Percentiles rank a stretch among this genome's conserved stretches.
phyloP scores from a whole-genome alignment of 306 rosid species.

The Hylodesmum podocarpum region DNA sequence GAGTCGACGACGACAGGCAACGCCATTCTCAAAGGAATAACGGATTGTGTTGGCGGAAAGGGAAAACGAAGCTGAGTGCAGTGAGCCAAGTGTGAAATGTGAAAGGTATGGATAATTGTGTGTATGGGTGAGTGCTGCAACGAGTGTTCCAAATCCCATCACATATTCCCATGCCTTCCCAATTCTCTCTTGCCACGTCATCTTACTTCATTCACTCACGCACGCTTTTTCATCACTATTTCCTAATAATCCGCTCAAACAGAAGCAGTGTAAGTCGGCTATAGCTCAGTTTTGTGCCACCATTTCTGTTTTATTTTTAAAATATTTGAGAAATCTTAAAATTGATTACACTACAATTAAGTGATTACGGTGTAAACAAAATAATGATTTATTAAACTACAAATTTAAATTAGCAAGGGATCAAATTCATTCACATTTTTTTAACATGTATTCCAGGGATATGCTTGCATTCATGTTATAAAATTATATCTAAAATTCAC shows the following conservation, averaged over 20 bases:
- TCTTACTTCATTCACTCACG: neutral
- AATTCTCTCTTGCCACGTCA: slow-evolving; percentile 24
- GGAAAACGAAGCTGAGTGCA: neutral
- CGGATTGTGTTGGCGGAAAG: neutral
- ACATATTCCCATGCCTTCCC: neutral
- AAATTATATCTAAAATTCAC: no score
- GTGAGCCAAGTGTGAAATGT: neutral
- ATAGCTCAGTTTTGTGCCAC: no score
- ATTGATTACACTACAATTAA: no score
- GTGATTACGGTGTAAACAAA: no score
- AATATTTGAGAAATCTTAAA: no score
- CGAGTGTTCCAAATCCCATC: neutral
- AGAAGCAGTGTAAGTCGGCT: no score
- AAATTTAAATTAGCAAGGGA: no score
- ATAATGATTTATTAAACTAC: no score
- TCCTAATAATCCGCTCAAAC: neutral
- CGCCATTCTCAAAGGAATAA: slow-evolving; percentile 53
- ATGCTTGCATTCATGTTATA: no score
- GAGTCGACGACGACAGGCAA: slow-evolving; percentile 65
- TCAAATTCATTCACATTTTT: no score
- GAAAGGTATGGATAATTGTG: slow-evolving; percentile 14
- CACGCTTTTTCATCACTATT: neutral
- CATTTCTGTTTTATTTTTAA: no score
- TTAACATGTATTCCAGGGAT: no score
- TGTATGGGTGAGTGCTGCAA: slow-evolving; percentile 24